Percentiles rank a stretch among this genome's conserved stretches.
Evolutionary conservation across 208 protist species (phyloP).

Genomic region (Trypanosoma boissoni): DNA sequence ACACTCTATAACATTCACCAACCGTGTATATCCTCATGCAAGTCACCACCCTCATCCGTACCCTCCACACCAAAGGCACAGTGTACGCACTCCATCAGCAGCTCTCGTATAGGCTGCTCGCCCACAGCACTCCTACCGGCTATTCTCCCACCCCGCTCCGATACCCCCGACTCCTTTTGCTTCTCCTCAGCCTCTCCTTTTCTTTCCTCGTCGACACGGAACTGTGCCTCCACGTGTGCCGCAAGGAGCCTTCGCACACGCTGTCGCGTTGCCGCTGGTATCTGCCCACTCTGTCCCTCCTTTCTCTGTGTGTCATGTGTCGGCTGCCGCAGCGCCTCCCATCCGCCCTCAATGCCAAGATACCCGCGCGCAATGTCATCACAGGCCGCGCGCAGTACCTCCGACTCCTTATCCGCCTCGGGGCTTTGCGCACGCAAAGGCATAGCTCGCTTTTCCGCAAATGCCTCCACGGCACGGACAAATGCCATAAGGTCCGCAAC

Average conservation of each 20-base stretch:
- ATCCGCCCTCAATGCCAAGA: slow-evolving; percentile 50
- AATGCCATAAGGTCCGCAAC: slow-evolving; percentile 24
- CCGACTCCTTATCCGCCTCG: slow-evolving; percentile 9
- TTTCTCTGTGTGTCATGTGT: neutral
- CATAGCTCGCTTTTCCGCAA: neutral
- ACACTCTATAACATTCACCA: neutral
- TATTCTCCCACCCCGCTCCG: too few relatives aligned
- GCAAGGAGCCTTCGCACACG: slow-evolving; percentile 13
- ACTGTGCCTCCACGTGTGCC: slow-evolving; percentile 7
- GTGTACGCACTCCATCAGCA: slow-evolving; percentile 25
- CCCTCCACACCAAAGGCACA: neutral
- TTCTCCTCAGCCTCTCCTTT: neutral
- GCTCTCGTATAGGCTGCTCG: slow-evolving; percentile 11
- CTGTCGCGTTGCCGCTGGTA: slow-evolving; percentile 1
- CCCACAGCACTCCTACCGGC: too few relatives aligned
- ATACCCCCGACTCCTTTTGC: too few relatives aligned
- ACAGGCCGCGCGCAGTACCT: slow-evolving; percentile 46
- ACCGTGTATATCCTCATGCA: neutral
- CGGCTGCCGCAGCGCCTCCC: slow-evolving; percentile 26
- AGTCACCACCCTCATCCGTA: neutral
- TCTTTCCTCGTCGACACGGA: neutral
- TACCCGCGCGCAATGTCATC: slow-evolving; percentile 45
- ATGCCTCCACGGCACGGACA: slow-evolving; percentile 13
- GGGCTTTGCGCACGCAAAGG: neutral
- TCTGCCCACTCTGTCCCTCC: too few relatives aligned